phyloP scores from a whole-genome alignment of 164 flowering plant species.

The Aristolochia contorta region DNA sequence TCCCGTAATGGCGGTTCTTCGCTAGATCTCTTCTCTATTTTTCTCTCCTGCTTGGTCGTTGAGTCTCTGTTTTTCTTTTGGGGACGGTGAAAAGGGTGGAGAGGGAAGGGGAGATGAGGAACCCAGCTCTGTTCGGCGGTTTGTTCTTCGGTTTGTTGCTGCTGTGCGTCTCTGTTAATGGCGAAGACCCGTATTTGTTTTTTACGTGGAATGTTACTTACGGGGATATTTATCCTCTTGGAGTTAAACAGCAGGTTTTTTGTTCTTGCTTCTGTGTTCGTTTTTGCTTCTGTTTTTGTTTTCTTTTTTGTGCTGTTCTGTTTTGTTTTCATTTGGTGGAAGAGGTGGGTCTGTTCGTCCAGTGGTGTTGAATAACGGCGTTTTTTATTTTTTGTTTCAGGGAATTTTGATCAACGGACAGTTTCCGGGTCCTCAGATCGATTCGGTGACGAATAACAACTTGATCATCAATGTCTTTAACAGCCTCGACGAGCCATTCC shows the following conservation, averaged over 20 bases:
- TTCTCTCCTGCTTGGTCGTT: not conserved
- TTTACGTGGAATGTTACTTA: constrained; percentile 25
- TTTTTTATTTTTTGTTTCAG: constrained; percentile 27
- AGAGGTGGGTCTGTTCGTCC: not conserved
- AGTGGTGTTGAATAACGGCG: not conserved
- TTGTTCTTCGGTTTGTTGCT: constrained; percentile 5
- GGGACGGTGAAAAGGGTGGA: too few species aligned
- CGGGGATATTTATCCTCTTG: constrained; percentile 31
- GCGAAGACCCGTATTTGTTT: constrained; percentile 28
- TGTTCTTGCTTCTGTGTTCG: too few species aligned
- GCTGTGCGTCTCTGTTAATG: constrained; percentile 11
- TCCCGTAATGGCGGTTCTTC: not conserved
- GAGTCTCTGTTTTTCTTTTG: too few species aligned
- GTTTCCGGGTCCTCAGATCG: constrained; percentile 96
- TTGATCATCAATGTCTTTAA: constrained; percentile 82
- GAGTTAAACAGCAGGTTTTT: constrained; percentile 27
- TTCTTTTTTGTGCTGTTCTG: too few species aligned
- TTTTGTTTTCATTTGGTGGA: not conserved
- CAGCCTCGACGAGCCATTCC: constrained; percentile 81
- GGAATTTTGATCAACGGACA: constrained; percentile 97
- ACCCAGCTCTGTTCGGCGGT: too few species aligned
- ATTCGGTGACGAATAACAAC: constrained; percentile 81
- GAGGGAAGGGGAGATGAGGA: too few species aligned
- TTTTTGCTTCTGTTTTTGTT: too few species aligned
- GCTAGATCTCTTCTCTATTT: not conserved